Percentiles rank a stretch among this genome's conserved stretches.
Conservation (phyloP, 2,329 filamentous ascomycete species). For the Nectriaceae sp. region DNA sequence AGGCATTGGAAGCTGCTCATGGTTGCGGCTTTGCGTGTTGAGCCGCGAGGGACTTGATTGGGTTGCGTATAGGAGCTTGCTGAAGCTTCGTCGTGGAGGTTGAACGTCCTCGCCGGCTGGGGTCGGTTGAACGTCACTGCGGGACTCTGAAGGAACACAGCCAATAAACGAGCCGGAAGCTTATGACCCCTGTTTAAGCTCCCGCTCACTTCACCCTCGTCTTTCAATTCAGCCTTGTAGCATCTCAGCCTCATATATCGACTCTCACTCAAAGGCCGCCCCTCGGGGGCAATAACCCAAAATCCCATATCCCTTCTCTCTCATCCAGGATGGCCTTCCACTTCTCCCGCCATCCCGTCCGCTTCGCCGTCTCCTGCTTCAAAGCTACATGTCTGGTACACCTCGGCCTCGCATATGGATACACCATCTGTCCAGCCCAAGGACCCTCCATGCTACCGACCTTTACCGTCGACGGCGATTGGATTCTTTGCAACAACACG, state of each 20-base stretch:
- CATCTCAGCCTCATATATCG: neutral
- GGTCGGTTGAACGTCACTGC: conserved; percentile 25
- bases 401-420: conserved; percentile 59
- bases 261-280: neutral
- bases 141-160: conserved; percentile 5
- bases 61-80: conserved; percentile 14
- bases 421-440: conserved; percentile 58
- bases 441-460: conserved; percentile 93
- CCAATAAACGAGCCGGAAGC: conserved; percentile 18
- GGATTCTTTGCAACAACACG: conserved; percentile 67
- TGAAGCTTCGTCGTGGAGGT: conserved; percentile 9
- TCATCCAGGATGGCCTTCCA: conserved; percentile 23
- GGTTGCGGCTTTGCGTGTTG: conserved; percentile 9
- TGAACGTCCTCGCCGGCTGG: no score
- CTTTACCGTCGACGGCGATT: conserved; percentile 67
- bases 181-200: conserved; percentile 10
- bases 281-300: neutral
- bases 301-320: no score
- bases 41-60: conserved; percentile 5
- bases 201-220: neutral
- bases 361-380: conserved; percentile 35
- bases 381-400: conserved; percentile 45
- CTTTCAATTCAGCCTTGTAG: neutral
- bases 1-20: conserved; percentile 44
- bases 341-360: conserved; percentile 43